These are phyloP conservation scores for Dioscorea cayenensis DNA, from an alignment of 116 monocot genomes.

Conservation along the genomic window DNA sequence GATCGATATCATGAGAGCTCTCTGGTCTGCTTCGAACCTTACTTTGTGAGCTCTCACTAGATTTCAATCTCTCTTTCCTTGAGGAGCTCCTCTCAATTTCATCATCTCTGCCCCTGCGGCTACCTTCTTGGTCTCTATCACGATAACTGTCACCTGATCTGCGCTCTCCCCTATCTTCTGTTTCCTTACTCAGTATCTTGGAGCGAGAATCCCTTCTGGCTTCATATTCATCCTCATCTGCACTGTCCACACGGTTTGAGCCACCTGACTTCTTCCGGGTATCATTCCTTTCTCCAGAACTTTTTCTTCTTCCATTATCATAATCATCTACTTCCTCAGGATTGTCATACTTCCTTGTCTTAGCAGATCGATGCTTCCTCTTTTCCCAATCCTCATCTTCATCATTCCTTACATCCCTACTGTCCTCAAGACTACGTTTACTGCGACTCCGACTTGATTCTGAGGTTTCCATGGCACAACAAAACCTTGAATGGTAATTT, in stretches of 20 bases:
- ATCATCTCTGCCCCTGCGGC: conserved; percentile 35
- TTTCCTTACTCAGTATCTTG: conserved; percentile 46
- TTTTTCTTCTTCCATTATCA: conserved; percentile 34
- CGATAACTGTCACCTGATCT: conserved; percentile 37
- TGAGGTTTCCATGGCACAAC: conserved; percentile 31
- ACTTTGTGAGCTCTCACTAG: conserved; percentile 28
- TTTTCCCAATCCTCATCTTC: conserved; percentile 48
- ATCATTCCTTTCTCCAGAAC: conserved; percentile 36
- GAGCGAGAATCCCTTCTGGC: conserved; percentile 39
- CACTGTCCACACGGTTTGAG: conserved; percentile 25
- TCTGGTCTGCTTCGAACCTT: conserved; percentile 33
- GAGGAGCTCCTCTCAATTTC: conserved; percentile 34
- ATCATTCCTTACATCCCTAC: conserved; percentile 22
- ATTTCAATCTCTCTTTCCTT: conserved; percentile 26
- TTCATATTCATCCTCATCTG: conserved; percentile 61
- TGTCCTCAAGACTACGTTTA: conserved; percentile 40
- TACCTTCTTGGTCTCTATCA: conserved; percentile 40
- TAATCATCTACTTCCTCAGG: conserved; percentile 34
- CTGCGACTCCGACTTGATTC: conserved; percentile 39
- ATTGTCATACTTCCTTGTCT: conserved; percentile 37
- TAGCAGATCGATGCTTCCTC: conserved; percentile 49
- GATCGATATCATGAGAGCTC: conserved; percentile 32
- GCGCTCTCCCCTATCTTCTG: conserved; percentile 38
- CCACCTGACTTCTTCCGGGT: conserved; percentile 31
- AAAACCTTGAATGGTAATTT: background rate